phyloP scores from a whole-genome alignment of 2,329 filamentous ascomycete genomes.

The Rugonectria rugulosa region DNA sequence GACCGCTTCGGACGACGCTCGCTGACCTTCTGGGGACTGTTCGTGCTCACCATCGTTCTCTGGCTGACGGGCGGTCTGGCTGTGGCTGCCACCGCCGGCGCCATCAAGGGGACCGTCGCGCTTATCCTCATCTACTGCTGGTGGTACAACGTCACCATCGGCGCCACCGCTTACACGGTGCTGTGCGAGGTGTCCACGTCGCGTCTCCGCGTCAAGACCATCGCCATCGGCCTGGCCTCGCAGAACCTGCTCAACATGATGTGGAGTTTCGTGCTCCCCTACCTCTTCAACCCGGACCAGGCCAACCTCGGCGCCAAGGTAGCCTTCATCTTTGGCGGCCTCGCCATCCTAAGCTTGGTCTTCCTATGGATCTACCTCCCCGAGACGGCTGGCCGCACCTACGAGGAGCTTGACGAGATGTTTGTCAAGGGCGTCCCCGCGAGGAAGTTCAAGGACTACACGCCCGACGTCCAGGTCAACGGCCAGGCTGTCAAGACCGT shows the following conservation, averaged over 20 bases:
- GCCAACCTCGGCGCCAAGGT: conserved; percentile 33
- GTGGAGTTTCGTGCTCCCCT: conserved; percentile 33
- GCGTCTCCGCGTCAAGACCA: conserved; percentile 28
- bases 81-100: conserved; percentile 17
- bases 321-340: conserved; percentile 43
- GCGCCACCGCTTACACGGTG: conserved; percentile 29
- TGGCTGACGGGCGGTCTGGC: conserved; percentile 24
- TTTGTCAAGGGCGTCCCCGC: conserved; percentile 37
- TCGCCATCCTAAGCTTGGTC: conserved; percentile 41
- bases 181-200: conserved; percentile 29
- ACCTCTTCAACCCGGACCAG: conserved; percentile 31
- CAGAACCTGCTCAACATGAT: conserved; percentile 25
- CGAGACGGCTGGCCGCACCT: conserved; percentile 37
- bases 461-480: conserved; percentile 22
- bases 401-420: conserved; percentile 39
- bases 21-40: conserved; percentile 25
- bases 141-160: conserved; percentile 31
- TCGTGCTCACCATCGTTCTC: conserved; percentile 22
- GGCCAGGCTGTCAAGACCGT: conserved; percentile 26
- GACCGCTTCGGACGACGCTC: conserved; percentile 26
- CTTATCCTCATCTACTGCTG: conserved; percentile 27
- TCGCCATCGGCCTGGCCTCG: conserved; percentile 25
- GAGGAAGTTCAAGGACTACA: conserved; percentile 36
- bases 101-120: conserved; percentile 26
- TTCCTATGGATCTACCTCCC: conserved; percentile 49